These are phyloP conservation scores for Leptographium wingfieldii DNA, from an alignment of 2,329 filamentous ascomycete species.

Conservation along the genomic window DNA sequence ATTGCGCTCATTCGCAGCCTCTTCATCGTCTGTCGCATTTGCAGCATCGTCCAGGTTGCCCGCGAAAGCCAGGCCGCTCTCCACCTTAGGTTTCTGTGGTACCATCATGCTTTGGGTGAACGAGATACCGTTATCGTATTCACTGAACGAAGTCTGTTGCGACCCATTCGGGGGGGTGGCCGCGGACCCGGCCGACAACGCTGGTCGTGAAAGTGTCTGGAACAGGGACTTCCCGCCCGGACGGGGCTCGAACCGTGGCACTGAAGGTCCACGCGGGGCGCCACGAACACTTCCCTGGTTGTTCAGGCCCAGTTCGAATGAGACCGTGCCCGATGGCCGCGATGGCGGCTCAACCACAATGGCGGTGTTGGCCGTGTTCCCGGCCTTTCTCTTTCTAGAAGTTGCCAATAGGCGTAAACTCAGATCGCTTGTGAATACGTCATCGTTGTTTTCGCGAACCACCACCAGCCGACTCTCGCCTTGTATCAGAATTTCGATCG, in stretches of 20 bases:
- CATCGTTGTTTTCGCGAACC: constrained; percentile 37
- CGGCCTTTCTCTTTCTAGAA: constrained; percentile 27
- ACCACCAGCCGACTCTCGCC: constrained; percentile 44
- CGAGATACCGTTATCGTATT: constrained; percentile 15
- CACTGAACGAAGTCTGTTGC: constrained; percentile 11
- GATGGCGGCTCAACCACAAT: constrained; percentile 42
- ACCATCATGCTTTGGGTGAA: constrained; percentile 15
- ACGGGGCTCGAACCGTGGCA: neutral
- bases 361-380: constrained; percentile 28
- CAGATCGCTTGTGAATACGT: constrained; percentile 11
- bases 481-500: constrained; percentile 40
- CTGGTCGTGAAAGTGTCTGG: neutral
- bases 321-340: constrained; percentile 25
- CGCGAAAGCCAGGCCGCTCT: constrained; percentile 32
- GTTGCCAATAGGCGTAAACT: constrained; percentile 16
- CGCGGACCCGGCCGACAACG: neutral
- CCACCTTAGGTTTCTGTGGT: constrained; percentile 8
- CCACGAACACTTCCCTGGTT: constrained; percentile 15
- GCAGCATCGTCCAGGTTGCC: constrained; percentile 39
- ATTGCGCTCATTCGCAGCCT: constrained; percentile 33
- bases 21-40: constrained; percentile 35
- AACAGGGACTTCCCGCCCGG: constrained; percentile 7
- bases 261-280: constrained; percentile 20
- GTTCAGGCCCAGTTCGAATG: constrained; percentile 38
- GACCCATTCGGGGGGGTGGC: neutral